These are phyloP conservation scores for Tricholoma terreum DNA, from an alignment of 768 basidiomycete species.

Conservation along the genomic window DNA sequence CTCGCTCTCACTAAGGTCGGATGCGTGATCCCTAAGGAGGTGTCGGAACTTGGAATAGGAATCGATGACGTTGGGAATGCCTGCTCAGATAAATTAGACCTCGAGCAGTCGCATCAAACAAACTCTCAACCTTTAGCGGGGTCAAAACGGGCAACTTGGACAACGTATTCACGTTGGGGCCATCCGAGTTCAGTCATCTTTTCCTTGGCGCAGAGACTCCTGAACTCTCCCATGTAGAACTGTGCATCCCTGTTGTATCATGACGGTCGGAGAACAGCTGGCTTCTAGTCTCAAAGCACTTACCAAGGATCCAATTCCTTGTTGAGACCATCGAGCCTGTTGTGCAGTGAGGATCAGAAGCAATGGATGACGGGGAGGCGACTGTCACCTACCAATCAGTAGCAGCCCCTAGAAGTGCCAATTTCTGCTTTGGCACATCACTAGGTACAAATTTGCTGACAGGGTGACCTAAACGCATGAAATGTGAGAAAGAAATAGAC, in stretches of 20 bases:
- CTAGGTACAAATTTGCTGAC: constrained; percentile 92
- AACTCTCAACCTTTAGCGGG: constrained; percentile 50
- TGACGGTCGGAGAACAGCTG: background rate
- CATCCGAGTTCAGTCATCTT: constrained; percentile 78
- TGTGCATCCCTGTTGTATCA: constrained; percentile 57
- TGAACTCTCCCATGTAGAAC: constrained; percentile 89
- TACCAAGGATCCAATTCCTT: constrained; percentile 74
- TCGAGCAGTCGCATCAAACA: background rate
- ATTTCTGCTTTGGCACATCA: constrained; percentile 70
- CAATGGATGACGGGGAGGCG: background rate
- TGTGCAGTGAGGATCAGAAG: constrained; percentile 2
- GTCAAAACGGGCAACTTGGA: constrained; percentile 95
- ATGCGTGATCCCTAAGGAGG: constrained; percentile 46
- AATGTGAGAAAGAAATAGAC: background rate
- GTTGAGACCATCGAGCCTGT: constrained; percentile 90
- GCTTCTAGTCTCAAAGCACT: constrained; percentile 3
- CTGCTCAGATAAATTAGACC: constrained; percentile 36
- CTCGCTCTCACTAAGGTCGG: constrained; percentile 44
- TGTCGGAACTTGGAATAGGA: constrained; percentile 84
- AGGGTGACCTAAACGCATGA: constrained; percentile 57
- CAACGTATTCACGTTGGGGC: constrained; percentile 81
- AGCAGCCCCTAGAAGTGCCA: constrained; percentile 75
- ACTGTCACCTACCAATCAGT: constrained; percentile 70
- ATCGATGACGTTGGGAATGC: constrained; percentile 81
- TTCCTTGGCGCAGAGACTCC: constrained; percentile 69